phyloP scores from a whole-genome alignment of 164 flowering plant genomes.

The Tinospora cordifolia region DNA sequence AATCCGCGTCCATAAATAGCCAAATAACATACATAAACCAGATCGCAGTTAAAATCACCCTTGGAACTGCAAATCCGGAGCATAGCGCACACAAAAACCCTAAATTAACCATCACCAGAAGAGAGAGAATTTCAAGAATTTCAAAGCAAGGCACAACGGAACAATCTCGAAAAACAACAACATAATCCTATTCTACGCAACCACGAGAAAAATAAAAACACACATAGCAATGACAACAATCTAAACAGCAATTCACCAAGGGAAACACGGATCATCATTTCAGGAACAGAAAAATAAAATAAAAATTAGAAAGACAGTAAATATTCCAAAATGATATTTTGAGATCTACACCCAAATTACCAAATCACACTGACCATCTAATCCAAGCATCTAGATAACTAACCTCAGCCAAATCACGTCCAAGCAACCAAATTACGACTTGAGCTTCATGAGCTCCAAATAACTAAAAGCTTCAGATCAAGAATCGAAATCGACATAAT shows the following conservation, averaged over 20 bases:
- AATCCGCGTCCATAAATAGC: neutral
- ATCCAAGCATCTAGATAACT: neutral
- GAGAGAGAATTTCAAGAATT: neutral
- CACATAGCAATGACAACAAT: neutral
- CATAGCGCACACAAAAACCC: neutral
- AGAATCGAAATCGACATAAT: neutral
- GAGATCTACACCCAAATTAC: neutral
- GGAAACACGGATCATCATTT: neutral
- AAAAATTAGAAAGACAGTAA: neutral
- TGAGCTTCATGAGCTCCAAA: neutral
- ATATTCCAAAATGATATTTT: constrained; percentile 3
- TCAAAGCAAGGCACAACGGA: neutral
- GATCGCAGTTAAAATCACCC: neutral
- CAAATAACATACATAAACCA: neutral
- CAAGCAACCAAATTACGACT: constrained; percentile 7
- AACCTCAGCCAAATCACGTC: neutral
- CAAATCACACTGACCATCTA: constrained; percentile 5
- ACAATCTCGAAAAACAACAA: neutral
- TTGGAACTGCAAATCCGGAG: neutral
- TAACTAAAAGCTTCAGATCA: constrained; percentile 3
- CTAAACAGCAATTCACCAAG: neutral
- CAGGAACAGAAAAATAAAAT: neutral
- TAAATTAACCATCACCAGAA: neutral
- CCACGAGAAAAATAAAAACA: neutral
- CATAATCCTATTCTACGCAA: neutral